Evolutionary conservation across 495 filamentous ascomycete genomes (phyloP).

Genomic region (Tuber umbilicatum): DNA sequence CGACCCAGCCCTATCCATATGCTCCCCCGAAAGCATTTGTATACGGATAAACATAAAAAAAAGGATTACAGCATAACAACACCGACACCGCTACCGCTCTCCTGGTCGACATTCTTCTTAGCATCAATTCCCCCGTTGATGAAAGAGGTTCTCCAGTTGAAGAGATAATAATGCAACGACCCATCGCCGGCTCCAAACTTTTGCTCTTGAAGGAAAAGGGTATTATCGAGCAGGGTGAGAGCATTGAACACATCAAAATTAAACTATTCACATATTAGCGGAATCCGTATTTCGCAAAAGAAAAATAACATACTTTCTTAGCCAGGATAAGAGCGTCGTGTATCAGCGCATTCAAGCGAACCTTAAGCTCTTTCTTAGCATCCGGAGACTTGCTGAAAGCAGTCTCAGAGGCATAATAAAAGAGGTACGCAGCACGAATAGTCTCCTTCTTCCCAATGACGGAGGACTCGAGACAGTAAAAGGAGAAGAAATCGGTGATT

Average conservation of each 20-base stretch:
- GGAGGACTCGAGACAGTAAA: constrained; percentile 88
- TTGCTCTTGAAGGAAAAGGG: constrained; percentile 81
- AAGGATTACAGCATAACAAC: constrained; percentile 65
- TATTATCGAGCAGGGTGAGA: constrained; percentile 85
- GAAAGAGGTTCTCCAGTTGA: constrained; percentile 82
- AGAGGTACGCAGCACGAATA: constrained; percentile 85
- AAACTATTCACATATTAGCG: constrained; percentile 44
- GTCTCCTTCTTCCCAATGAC: constrained; percentile 73
- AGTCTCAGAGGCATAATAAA: constrained; percentile 86
- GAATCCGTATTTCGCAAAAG: not conserved
- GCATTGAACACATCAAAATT: constrained; percentile 97
- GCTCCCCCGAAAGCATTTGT: not conserved
- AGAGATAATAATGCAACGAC: constrained; percentile 90
- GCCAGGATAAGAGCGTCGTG: constrained; percentile 82
- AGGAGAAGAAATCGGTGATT: constrained; percentile 94
- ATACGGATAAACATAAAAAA: not conserved
- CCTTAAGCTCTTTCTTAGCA: constrained; percentile 55
- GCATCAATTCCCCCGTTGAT: constrained; percentile 77
- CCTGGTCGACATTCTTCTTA: constrained; percentile 65
- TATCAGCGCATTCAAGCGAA: constrained; percentile 66
- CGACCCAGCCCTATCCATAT: not conserved
- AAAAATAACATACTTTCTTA: constrained; percentile 53
- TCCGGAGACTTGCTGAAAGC: constrained; percentile 55
- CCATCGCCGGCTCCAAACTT: constrained; percentile 93
- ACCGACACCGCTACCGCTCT: constrained; percentile 75